Evolutionary conservation across 345 rosid species (phyloP), one percentile per base, ranked within the genome.

Genomic region (Nasturtium officinale): DNA sequence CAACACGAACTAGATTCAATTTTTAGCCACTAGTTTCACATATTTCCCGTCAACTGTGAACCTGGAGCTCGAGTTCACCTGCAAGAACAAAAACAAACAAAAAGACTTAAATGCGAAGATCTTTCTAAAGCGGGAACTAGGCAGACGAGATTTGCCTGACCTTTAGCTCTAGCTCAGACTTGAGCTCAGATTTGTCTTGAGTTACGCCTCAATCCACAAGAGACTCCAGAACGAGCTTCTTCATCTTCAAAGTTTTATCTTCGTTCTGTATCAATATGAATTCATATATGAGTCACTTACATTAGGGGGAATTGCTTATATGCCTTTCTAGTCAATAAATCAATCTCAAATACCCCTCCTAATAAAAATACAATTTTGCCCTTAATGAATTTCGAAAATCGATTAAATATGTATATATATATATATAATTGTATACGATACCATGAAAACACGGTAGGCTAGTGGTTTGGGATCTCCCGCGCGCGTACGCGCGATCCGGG

Each of bases 51-150:
- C 87, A 56, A 89, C 32, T 5, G 48, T 35, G 63, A 89, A 93
- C 71, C 82, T 84, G 18, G 89, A 77, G 78, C 90, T 90, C 21
- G 94, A 87, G 30, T 69, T 81, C 45, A 93, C 79, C 97, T 93
- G 84, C 61, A 78, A 55, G 50, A 48, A 13, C 26, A 3, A 48
- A 38, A 65, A 60, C 52, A 73, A 30, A 28, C 50, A 23, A 12
- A 7, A 2, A 5, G 5, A 48, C 58, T 21, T 28, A 8, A n/a
- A 2, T 2, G 57, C 8, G 69, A 61, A 66, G 9, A 55, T 42
- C 28, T 43, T 40, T 59, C 45, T 1, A 51, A 25, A 64, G 35
- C 23, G 9, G 43, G 1, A 62, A 32, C 8, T 11, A 45, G 18
- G 13, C 17, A 55, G 54, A 10, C 35, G 33, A 46, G 18, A 54